Evolutionary conservation across 2,329 filamentous ascomycete genomes (phyloP).

Genomic region (Mycogone perniciosa): DNA sequence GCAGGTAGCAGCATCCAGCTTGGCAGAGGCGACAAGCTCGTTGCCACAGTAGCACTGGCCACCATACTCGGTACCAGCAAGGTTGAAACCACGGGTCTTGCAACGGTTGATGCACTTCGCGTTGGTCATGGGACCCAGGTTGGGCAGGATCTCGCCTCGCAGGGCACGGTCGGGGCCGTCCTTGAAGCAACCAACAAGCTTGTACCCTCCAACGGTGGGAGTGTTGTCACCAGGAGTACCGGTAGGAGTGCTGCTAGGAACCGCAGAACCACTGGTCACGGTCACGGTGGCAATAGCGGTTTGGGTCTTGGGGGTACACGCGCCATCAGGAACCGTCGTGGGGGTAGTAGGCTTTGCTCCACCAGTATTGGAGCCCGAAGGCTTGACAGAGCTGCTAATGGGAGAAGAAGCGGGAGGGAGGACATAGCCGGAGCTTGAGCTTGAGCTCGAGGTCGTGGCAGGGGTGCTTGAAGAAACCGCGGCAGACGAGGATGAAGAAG

Average conservation of each 20-base stretch:
- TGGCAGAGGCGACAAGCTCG: slow-evolving; percentile 27
- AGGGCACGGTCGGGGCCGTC: slow-evolving; percentile 32
- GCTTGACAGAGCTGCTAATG: background rate
- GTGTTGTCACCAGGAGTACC: slow-evolving; percentile 12
- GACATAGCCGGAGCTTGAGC: background rate
- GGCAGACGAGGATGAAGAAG: background rate
- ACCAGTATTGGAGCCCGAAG: background rate
- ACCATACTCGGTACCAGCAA: slow-evolving; percentile 46
- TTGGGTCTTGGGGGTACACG: slow-evolving; percentile 24
- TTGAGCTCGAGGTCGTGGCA: background rate
- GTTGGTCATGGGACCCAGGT: slow-evolving; percentile 37
- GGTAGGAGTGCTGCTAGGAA: slow-evolving; percentile 13
- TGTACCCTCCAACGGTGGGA: slow-evolving; percentile 24
- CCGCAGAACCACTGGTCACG: slow-evolving; percentile 36
- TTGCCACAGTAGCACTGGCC: slow-evolving; percentile 50
- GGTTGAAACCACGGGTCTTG: slow-evolving; percentile 31
- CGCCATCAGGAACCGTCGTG: background rate
- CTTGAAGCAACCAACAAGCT: slow-evolving; percentile 40
- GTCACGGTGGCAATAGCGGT: slow-evolving; percentile 37
- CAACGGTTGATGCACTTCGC: slow-evolving; percentile 46
- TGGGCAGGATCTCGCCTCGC: slow-evolving; percentile 32
- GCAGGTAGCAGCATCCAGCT: slow-evolving; percentile 41
- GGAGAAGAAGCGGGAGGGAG: background rate
- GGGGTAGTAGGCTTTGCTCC: background rate
- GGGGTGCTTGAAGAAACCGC: background rate